Evolutionary conservation across 2,329 filamentous ascomycete genomes (phyloP), one percentile per base, ranked within the genome.

Genomic region (Pseudovirgaria hyperparasitica): DNA sequence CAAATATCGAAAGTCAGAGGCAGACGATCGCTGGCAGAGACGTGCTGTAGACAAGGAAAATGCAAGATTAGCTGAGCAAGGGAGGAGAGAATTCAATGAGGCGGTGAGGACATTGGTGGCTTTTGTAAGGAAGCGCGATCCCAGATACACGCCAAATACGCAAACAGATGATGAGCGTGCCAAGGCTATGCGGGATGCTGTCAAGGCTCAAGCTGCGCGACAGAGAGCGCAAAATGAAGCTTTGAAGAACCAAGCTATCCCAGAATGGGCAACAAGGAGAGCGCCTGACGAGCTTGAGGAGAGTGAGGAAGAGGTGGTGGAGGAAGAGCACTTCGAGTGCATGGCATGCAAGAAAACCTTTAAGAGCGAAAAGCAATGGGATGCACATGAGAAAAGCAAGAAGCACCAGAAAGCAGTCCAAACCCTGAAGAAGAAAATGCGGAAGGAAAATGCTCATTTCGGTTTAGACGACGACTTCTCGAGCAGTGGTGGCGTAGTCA

Each of bases 31-130:
- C 26, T 72, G 78, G 19, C 66, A 82, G 10, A 74, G 87, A 27
- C 72, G 90, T 17, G 45, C 82, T 20, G 92, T 96, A 76, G 90
- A 96, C 48, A 94, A 93, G 54, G 87, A 94, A 50, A 98, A 98
- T 52, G 81, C 76, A 41, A 80, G 79, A 37, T 56, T 78, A 14
- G 71, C 90, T 27, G 86, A 94, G 12, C 80, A 87, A 28, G 84
- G 75, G 3, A 71, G 80, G 8, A 72, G 78, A 30, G 82, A 93
- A 38, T 96, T 93, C 59, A 96, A 94, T 53, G 85, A 93, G 34
- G 80, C 85, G 3, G 84, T 98, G 16, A 64, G 82, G 30, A 81
- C 84, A 5, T 65, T 98, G 9, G 79, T 96, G 3, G 67, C 75
- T 2, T 96, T 96, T 54, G 79, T 87, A 10, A 76, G 82, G 38